phyloP scores from a whole-genome alignment of 768 basidiomycete species.

The Mycena polygramma region DNA sequence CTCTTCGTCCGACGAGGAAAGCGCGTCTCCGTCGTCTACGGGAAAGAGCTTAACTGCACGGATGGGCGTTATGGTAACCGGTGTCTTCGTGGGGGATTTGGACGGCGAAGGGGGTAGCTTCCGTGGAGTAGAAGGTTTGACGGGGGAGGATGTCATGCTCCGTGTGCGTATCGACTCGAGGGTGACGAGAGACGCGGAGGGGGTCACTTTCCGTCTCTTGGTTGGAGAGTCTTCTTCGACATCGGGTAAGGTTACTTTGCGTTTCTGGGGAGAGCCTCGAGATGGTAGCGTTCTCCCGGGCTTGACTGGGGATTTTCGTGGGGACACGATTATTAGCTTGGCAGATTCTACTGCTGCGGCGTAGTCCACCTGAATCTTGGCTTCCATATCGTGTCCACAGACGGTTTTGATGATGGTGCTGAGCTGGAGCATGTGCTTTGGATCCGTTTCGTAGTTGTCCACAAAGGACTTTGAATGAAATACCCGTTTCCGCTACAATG shows the following conservation, averaged over 20 bases:
- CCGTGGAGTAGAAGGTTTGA: slow-evolving; percentile 14
- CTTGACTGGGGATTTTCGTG: slow-evolving; percentile 30
- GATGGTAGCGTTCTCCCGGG: slow-evolving; percentile 50
- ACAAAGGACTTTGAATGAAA: slow-evolving; percentile 35
- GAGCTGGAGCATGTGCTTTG: slow-evolving; percentile 12
- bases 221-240: slow-evolving; percentile 54
- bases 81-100: slow-evolving; percentile 35
- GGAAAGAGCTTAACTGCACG: neutral
- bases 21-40: slow-evolving; percentile 18
- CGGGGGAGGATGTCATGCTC: slow-evolving; percentile 29
- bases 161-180: slow-evolving; percentile 34
- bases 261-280: slow-evolving; percentile 55
- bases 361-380: slow-evolving; percentile 32
- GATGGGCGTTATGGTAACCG: slow-evolving; percentile 22
- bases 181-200: slow-evolving; percentile 33
- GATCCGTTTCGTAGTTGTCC: slow-evolving; percentile 16
- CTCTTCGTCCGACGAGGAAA: slow-evolving; percentile 40
- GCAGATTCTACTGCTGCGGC: slow-evolving; percentile 39
- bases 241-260: slow-evolving; percentile 41
- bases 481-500: slow-evolving; percentile 24
- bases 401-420: slow-evolving; percentile 10
- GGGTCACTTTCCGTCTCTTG: slow-evolving; percentile 52
- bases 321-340: slow-evolving; percentile 39
- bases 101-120: slow-evolving; percentile 23
- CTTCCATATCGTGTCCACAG: slow-evolving; percentile 8